Percentiles rank a stretch among this genome's conserved stretches.
phyloP scores from a whole-genome alignment of 2,329 filamentous ascomycete species.

The Pyricularia grisea region DNA sequence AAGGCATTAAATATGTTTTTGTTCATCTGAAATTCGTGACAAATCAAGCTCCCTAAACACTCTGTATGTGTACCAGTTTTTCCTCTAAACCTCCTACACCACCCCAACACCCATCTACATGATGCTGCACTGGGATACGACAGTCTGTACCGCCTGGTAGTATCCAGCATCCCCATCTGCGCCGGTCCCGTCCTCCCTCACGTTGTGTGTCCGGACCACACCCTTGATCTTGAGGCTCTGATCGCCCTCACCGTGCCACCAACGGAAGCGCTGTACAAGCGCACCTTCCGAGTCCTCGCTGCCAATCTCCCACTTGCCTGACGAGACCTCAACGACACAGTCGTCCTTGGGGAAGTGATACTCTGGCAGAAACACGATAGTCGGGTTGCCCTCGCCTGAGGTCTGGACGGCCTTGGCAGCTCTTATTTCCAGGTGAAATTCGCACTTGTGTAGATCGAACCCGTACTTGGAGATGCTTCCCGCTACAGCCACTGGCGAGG shows the following conservation, averaged over 20 bases:
- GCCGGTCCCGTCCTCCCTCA: slow-evolving; percentile 29
- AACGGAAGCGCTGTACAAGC: slow-evolving; percentile 66
- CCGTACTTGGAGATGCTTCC: slow-evolving; percentile 63
- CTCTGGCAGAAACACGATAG: slow-evolving; percentile 76
- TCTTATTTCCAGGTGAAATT: slow-evolving; percentile 63
- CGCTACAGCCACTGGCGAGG: slow-evolving; percentile 65
- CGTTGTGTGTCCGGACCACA: slow-evolving; percentile 54
- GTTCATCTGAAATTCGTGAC: not conserved
- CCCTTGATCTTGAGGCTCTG: slow-evolving; percentile 73
- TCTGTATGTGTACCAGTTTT: not conserved
- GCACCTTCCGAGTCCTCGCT: slow-evolving; percentile 61
- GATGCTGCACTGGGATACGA: slow-evolving; percentile 35
- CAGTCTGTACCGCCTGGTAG: slow-evolving; percentile 51
- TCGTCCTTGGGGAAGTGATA: slow-evolving; percentile 80
- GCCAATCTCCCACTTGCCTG: slow-evolving; percentile 84
- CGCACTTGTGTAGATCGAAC: slow-evolving; percentile 74
- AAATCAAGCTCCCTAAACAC: not conserved
- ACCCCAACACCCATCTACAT: slow-evolving; percentile 31
- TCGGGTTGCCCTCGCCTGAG: slow-evolving; percentile 38
- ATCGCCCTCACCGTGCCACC: slow-evolving; percentile 87
- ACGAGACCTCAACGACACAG: slow-evolving; percentile 64
- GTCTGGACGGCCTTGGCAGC: slow-evolving; percentile 39
- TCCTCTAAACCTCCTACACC: not conserved
- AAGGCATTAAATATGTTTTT: not conserved
- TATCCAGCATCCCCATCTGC: slow-evolving; percentile 67